Base-by-base conservation (phyloP, 208 protist species). In the Naegleria lovaniensis region DNA sequence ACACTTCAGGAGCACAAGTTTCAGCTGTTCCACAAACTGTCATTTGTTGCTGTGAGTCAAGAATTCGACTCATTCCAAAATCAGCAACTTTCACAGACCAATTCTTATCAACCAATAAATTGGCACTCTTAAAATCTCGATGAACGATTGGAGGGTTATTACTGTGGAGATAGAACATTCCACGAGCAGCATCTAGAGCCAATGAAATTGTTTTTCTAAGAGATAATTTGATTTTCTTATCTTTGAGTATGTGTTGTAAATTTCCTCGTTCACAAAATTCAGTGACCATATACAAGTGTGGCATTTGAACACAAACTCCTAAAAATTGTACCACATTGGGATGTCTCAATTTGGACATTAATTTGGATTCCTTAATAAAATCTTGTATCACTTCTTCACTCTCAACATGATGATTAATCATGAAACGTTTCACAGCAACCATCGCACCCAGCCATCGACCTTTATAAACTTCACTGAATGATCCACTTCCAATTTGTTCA, bases 271-370 rank as follows among this genome's bases (percentile, higher is more conserved):
- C 25, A n/a, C 48, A 75, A 83, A 51, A 91, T 83, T 91, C 89
- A 22, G 33, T 91, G 29, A 91, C 36, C 15, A 83, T 79, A 29
- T 79, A 91, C 7, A 91, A 59, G 75, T 59, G n/a, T 29, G 79
- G 83, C 33, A 29, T 9, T 25, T 86, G 29, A 7, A 84, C 41
- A 39, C 51, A 22, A 67, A 55, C 89, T 43, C 89, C 89, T 13
- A 84, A 76, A 91, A 84, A 91, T n/a, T 51, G n/a, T 11, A 91
- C 55, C 15, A 91, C 36, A 48, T 91, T 91, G 7, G 89, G 89
- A 83, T 91, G 89, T n/a, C 59, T 59, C 22, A 90, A 76, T 40
- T 13, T 38, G 0, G 36, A 51, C 88, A 90, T 86, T 38, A 90
- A 38, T 55, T 39, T 58, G 6, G 79, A 51, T 58, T 90, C 88